Base-by-base conservation (phyloP, 2,329 filamentous ascomycete genomes). In the Blastomyces percursus region DNA sequence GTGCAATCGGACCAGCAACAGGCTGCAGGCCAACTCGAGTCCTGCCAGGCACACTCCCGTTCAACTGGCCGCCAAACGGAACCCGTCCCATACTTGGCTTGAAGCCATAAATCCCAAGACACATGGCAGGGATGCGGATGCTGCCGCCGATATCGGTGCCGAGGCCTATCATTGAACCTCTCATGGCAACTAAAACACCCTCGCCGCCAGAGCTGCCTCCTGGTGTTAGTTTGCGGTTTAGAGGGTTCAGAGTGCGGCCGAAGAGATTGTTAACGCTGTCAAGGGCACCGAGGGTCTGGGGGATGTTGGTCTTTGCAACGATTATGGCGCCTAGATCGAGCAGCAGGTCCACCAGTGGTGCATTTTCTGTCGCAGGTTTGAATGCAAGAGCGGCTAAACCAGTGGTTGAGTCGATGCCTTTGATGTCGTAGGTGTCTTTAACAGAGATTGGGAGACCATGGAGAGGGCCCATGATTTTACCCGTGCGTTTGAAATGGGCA, bases 281-380 rank as follows among this genome's bases (percentile, higher is more conserved):
- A 50, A 84, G 71, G 8, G 78, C 77, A 67, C 77, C 76, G 62
- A 84, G 72, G 0, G 81, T 82, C 64, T 85, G 82, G 1, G 87
- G 86, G 1, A 89, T 77, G 67, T 88, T 89, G 0, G 87, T 89
- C 73, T 89, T 89, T 66, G 83, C 80, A 66, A 89, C 87, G n/a
- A 87, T 74, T 0, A 90, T 79, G 0, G 86, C 86, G 1, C 87
- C 87, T 0, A 84, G 77, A 21, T 78, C 77, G 32, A 82, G 74
- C 3, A 90, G 72, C 0, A 87, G 75, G 9, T 82, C 77, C 0
- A 88, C 82, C 7, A 88, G 74, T 0, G 80, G 78, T 0, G 83
- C 79, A 70, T 87, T 82, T 64, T 78, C 72, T 40, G 73, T 71
- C 16, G 81, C 84, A 0, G 86, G 84, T 55, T 86, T 78, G 48